Evolutionary conservation across 1,284 basidiomycete genomes (phyloP), one percentile per base, ranked within the genome.

Genomic region (Tylopilus orsonianus): DNA sequence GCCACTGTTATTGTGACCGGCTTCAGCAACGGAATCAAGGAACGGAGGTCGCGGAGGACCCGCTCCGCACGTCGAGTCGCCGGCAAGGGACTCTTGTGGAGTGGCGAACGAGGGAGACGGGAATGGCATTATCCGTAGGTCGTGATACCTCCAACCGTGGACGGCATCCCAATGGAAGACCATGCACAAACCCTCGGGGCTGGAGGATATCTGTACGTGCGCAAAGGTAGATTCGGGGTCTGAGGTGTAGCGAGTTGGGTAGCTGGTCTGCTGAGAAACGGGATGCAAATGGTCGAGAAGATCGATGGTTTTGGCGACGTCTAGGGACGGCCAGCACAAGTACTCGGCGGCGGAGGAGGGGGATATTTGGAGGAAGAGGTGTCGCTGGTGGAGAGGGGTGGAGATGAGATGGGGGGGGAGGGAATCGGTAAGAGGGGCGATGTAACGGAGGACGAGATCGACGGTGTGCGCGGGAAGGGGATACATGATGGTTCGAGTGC

Each of bases 61-160:
- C 12, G 35, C 35, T 10, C 18, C 37, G 20, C 14, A 26, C 8
- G 27, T 10, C 16, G 48, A 49, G 9, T 13, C 26, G 34, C 22
- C 34, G 36, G 56, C 55, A 38, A 70, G 55, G 20, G 70, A 66
- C 34, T 74, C 70, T 13, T 72, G 63, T 23, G 80, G 69, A 8
- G 73, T 70, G 8, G 71, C 53, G 47, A 67, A 67, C n/a, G 75
- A 70, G 44, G 69, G 58, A n/a, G 71, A 57, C 19, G 87, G 87
- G 60, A 87, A 87, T n/a, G 86, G 86, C 82, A 87, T 86, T 55
- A 79, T 62, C 41, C 75, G 71, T 20, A 77, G 68, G 64, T 88
- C 83, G 63, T 87, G 84, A 57, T 85, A 90, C 59, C 73, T 81
- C 87, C 87, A 90, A 33, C 70, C 70, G 30, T 69, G 71, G 5